Percentiles rank a stretch among this genome's conserved stretches.
Evolutionary conservation across 2,329 filamentous ascomycete species (phyloP).

Genomic region (Fusarium oligoseptatum): DNA sequence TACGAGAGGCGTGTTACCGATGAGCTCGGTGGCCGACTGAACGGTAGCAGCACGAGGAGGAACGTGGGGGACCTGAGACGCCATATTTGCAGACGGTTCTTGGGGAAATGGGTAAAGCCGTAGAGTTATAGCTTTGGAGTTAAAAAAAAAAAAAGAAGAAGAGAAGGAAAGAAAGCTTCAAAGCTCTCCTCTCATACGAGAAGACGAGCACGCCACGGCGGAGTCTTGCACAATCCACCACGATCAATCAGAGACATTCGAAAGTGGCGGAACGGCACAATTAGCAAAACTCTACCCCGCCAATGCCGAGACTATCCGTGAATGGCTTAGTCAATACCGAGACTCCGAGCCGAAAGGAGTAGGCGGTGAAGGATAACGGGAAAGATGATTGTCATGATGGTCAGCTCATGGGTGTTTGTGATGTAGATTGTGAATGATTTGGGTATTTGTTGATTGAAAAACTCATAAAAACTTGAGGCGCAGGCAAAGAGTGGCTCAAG

Average conservation of each 20-base stretch:
- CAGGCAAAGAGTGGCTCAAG: too few species aligned
- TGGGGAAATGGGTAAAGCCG: background rate
- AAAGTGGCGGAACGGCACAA: conserved; percentile 39
- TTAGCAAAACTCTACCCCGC: conserved; percentile 45
- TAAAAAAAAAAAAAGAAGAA: background rate
- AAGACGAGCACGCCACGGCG: conserved; percentile 45
- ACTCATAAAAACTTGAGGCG: background rate
- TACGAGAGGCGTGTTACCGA: conserved; percentile 93
- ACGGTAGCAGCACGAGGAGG: conserved; percentile 55
- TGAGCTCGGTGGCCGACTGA: conserved; percentile 80
- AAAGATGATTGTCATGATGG: conserved; percentile 1
- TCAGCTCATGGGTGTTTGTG: background rate
- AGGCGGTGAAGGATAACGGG: conserved; percentile 11
- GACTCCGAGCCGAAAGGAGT: conserved; percentile 19
- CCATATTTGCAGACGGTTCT: conserved; percentile 33
- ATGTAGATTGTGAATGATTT: background rate
- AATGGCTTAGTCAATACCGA: conserved; percentile 27
- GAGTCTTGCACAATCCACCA: conserved; percentile 33
- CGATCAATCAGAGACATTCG: conserved; percentile 24
- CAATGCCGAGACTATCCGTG: conserved; percentile 49
- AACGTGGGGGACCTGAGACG: conserved; percentile 49
- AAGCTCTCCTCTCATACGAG: conserved; percentile 31
- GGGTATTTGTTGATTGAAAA: background rate
- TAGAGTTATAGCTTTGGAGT: background rate
- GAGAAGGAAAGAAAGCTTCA: background rate